Conservation (phyloP, 129 eudicot species). For the Helianthus tuberosus region DNA sequence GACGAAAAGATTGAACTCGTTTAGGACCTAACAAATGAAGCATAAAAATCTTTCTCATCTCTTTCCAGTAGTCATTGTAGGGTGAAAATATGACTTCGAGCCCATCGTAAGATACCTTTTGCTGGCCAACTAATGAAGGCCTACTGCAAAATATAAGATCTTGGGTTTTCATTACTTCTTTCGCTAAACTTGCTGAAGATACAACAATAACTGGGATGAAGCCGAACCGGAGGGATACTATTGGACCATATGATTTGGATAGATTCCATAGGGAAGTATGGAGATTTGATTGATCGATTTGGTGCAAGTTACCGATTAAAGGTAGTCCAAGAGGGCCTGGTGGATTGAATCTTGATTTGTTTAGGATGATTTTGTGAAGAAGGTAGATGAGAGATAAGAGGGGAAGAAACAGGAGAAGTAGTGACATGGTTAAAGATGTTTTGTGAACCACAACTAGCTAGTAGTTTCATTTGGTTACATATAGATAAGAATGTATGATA, state of each 20-base stretch:
- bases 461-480: neutral
- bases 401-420: conserved; percentile 18
- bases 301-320: conserved; percentile 36
- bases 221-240: conserved; percentile 16
- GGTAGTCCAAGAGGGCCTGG: conserved; percentile 32
- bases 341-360: conserved; percentile 17
- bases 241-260: conserved; percentile 30
- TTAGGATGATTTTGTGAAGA: conserved; percentile 23
- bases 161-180: conserved; percentile 24
- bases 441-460: neutral
- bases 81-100: conserved; percentile 20
- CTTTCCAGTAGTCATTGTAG: conserved; percentile 19
- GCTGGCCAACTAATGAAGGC: conserved; percentile 17
- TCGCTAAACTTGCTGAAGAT: conserved; percentile 25
- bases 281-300: conserved; percentile 15
- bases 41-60: conserved; percentile 26
- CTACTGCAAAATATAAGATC: conserved; percentile 24
- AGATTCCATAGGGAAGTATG: conserved; percentile 31
- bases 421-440: conserved; percentile 8
- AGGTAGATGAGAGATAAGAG: conserved; percentile 19
- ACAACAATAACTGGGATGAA: conserved; percentile 23
- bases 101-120: conserved; percentile 18
- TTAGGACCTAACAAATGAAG: conserved; percentile 13
- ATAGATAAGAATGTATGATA: too few species aligned
- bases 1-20: conserved; percentile 12